These are phyloP conservation scores for Suillus hirtellus DNA, from an alignment of 768 basidiomycete genomes.

Conservation along the genomic window DNA sequence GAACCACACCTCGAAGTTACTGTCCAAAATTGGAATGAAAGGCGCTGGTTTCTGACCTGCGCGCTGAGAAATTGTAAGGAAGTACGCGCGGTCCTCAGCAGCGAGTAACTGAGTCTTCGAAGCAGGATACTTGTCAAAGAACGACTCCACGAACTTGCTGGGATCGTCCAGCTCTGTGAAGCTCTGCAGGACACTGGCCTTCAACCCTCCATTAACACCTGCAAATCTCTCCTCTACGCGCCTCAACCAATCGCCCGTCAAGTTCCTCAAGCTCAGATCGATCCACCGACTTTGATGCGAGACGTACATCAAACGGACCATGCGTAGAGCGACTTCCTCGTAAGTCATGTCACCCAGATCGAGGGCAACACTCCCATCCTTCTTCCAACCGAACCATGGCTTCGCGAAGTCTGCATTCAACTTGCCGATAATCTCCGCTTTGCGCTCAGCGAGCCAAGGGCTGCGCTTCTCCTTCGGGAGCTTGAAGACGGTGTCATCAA, in stretches of 20 bases:
- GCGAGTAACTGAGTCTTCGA: constrained; percentile 87
- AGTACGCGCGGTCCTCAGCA: constrained; percentile 91
- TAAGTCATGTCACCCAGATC: constrained; percentile 98
- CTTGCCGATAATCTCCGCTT: constrained; percentile 86
- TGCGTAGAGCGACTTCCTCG: constrained; percentile 89
- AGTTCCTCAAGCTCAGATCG: constrained; percentile 86
- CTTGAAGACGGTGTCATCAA: constrained; percentile 95
- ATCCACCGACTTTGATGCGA: constrained; percentile 91
- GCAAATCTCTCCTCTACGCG: constrained; percentile 95
- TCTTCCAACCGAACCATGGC: constrained; percentile 98
- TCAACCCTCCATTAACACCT: constrained; percentile 78
- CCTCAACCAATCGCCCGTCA: constrained; percentile 95
- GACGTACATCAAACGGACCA: constrained; percentile 95
- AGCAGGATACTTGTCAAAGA: constrained; percentile 83
- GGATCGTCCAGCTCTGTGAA: constrained; percentile 85
- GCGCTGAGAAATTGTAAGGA: constrained; percentile 93
- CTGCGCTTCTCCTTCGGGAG: constrained; percentile 93
- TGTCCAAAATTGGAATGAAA: constrained; percentile 95
- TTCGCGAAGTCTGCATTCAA: constrained; percentile 96
- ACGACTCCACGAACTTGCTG: constrained; percentile 67
- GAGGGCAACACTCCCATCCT: constrained; percentile 78
- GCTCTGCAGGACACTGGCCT: constrained; percentile 84
- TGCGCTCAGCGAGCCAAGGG: constrained; percentile 84
- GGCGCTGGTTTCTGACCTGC: constrained; percentile 98
- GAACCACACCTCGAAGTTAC: constrained; percentile 97